Base-by-base conservation (phyloP, 169 alveolate genomes). In the Cryptosporidium canis region DNA sequence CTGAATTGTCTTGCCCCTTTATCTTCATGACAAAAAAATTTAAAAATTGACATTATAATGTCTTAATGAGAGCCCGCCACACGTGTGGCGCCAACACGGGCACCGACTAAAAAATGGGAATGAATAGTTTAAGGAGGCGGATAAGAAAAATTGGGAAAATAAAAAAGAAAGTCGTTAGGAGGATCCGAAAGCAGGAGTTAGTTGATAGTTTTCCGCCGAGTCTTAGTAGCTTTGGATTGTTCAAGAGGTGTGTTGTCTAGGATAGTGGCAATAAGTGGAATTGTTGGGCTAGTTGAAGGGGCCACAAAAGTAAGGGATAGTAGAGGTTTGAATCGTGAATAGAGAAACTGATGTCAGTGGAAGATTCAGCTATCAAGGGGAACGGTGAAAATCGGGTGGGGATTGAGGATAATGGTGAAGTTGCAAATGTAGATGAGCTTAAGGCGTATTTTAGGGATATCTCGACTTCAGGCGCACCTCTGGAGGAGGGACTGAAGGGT, bases 401-500 rank as follows among this genome's bases (percentile, higher is more conserved):
- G 31, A 41, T 55, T 29, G 83, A 37, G 56, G 90, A 67, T 39
- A 47, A 83, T 31, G 68, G 72, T 11, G 90, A 67, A 39, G 83
- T 63, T 6, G 48, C 87, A 35, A 91, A 91, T 44, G 64, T 77
- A 14, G 77, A 77, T 58, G 87, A 55, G 29, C 63, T 77, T n/a
- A 77, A 77, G 21, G 87, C 53, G 11, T 77, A 77, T 61, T 77
- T 77, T 24, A 24, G 71, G 44, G 71, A 77, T 58, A 61, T 77
- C 16, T 58, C 87, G 5, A 21, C 56, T 3, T 55, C 35, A 14
- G 31, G 9, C n/a, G n/a, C n/a, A n/a, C 61, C 87, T 39, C 41
- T 35, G 2, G 21, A 8, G 31, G 41, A 39, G 3, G 47, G 21
- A 18, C 1, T 21, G 66, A 90, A 83, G 35, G 9, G 18, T 0